phyloP scores from a whole-genome alignment of 140 eudicot genomes.

The Cichorium intybus region DNA sequence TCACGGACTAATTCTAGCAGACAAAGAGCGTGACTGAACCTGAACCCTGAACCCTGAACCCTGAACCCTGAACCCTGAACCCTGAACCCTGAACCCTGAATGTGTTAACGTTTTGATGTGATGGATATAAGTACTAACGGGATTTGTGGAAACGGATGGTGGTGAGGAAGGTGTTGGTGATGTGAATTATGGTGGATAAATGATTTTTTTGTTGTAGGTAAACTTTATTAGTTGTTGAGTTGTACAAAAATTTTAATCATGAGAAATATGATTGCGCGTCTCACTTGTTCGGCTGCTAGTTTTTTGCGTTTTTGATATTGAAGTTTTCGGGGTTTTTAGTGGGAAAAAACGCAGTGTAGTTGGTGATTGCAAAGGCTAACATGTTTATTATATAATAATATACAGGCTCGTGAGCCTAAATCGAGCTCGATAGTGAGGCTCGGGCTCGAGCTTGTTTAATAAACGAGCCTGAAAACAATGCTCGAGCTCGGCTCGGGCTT shows the following conservation, averaged over 20 bases:
- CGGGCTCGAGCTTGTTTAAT: too few relatives aligned
- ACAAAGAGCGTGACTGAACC: slow-evolving; percentile 41
- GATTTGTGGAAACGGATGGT: background rate
- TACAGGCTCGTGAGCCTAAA: too few relatives aligned
- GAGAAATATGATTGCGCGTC: background rate
- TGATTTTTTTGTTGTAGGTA: background rate
- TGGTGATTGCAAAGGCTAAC: background rate
- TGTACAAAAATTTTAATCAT: background rate
- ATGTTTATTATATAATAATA: too few relatives aligned
- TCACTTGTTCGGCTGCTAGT: background rate
- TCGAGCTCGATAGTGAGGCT: too few relatives aligned
- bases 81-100: background rate
- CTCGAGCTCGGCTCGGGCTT: too few relatives aligned
- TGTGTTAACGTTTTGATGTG: background rate
- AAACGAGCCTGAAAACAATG: too few relatives aligned
- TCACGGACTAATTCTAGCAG: slow-evolving; percentile 45
- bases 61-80: background rate
- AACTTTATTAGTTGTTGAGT: background rate
- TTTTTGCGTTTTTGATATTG: background rate
- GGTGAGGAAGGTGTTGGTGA: background rate
- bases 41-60: background rate
- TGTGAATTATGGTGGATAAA: background rate
- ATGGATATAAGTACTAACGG: background rate
- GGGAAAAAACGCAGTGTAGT: background rate
- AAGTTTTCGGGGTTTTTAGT: background rate